A percentile compares a stretch with the other conserved stretches of the same genome.
Evolutionary conservation across 345 rosid genomes (phyloP).

Genomic region (Melaleuca quinquenervia): DNA sequence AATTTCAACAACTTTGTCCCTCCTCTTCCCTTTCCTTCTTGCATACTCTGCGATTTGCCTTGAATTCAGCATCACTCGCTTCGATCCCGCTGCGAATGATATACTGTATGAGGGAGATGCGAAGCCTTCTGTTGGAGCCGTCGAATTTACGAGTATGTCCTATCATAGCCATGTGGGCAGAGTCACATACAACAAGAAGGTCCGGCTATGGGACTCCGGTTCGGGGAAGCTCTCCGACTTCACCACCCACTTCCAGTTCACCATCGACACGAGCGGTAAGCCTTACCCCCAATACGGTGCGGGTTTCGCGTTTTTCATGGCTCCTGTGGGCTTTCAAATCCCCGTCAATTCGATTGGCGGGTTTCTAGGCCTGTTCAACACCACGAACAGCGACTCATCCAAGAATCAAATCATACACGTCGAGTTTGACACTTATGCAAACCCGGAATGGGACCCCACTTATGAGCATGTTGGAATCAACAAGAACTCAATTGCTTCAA

Average conservation of each 20-base stretch:
- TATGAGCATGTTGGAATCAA: slow-evolving; percentile 13
- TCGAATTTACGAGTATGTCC: slow-evolving; percentile 1
- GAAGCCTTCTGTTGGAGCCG: background rate
- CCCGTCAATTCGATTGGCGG: slow-evolving; percentile 14
- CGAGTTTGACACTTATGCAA: slow-evolving; percentile 10
- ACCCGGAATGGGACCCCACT: slow-evolving; percentile 16
- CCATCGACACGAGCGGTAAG: background rate
- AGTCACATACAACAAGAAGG: slow-evolving; percentile 3
- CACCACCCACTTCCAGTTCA: slow-evolving; percentile 11
- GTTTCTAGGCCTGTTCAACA: slow-evolving; percentile 14
- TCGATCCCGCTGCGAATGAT: background rate
- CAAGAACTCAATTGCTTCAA: slow-evolving; percentile 7
- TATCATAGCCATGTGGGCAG: slow-evolving; percentile 10
- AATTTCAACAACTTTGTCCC: background rate
- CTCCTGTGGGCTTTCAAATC: slow-evolving; percentile 9
- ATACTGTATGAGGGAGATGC: slow-evolving; percentile 14
- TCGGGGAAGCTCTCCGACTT: slow-evolving; percentile 10
- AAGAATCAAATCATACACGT: slow-evolving; percentile 3
- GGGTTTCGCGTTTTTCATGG: slow-evolving; percentile 21
- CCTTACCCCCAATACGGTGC: background rate
- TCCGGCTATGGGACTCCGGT: slow-evolving; percentile 11
- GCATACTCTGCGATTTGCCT: background rate
- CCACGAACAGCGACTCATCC: background rate
- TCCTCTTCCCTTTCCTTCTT: background rate
- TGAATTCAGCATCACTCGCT: slow-evolving; percentile 2